These are phyloP conservation scores for Fusarium mangiferae DNA, from an alignment of 2,329 filamentous ascomycete genomes.

Conservation along the genomic window DNA sequence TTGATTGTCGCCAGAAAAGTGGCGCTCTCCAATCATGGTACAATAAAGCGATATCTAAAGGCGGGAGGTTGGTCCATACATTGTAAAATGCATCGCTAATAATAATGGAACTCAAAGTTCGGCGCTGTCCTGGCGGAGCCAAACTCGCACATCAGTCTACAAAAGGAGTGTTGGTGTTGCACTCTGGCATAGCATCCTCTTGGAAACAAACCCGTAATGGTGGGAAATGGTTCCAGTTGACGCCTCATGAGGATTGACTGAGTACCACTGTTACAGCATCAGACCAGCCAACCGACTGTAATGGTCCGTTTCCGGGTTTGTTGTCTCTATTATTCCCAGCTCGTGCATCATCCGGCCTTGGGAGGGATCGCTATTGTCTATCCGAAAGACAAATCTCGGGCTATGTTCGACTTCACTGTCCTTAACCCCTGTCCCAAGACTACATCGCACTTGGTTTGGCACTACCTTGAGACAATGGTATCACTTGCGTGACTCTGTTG, in stretches of 20 bases:
- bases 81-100: slow-evolving; percentile 28
- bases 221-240: slow-evolving; percentile 31
- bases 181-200: slow-evolving; percentile 9
- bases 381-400: slow-evolving; percentile 43
- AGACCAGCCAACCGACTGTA: slow-evolving; percentile 30
- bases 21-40: slow-evolving; percentile 4
- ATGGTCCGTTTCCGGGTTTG: slow-evolving; percentile 26
- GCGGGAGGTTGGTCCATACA: slow-evolving; percentile 25
- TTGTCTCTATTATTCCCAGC: slow-evolving; percentile 18
- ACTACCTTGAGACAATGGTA: slow-evolving; percentile 43
- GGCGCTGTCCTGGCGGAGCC: slow-evolving; percentile 35
- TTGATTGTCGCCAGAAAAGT: slow-evolving; percentile 19
- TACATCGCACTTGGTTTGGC: slow-evolving; percentile 34
- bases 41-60: slow-evolving; percentile 5
- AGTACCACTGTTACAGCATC: background rate
- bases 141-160: slow-evolving; percentile 34
- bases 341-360: slow-evolving; percentile 10
- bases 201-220: slow-evolving; percentile 23
- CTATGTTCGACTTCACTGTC: slow-evolving; percentile 39
- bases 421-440: slow-evolving; percentile 31
- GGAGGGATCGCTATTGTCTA: slow-evolving; percentile 26
- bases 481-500: slow-evolving; percentile 34
- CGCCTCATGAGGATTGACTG: slow-evolving; percentile 9
- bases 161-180: slow-evolving; percentile 19
- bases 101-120: slow-evolving; percentile 36